Evolutionary conservation across 2,329 filamentous ascomycete genomes (phyloP), one percentile per base, ranked within the genome.

Genomic region (Pezicula rhizophila): DNA sequence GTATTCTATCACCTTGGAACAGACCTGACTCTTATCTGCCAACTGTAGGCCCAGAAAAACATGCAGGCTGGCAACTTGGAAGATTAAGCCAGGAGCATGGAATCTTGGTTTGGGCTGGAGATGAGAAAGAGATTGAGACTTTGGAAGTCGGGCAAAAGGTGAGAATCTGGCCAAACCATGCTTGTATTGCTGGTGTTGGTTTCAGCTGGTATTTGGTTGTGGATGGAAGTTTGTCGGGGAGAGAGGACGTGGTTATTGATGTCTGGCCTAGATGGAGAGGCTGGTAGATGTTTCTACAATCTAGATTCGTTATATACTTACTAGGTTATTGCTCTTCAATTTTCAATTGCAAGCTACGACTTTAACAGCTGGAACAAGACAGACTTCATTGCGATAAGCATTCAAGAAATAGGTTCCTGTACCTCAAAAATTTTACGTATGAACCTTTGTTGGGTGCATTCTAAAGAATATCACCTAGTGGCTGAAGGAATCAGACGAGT

Each of bases 21-120:
- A 56, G 58, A 39, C 35, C 47, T 10, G 55, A 57, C 38, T 55
- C 50, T 15, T 50, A 61, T 50, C 48, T 49, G 39, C 66, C 68
- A 0, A 62, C 63, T 0, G 66, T 68, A 1, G 68, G 68, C 2
- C 63, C 72, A 6, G 69, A 70, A 11, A 64, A 66, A 10, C 64
- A 69, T 49, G 66, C 64, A 4, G 77, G 75, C 2, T 87, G 87
- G 84, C 77, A 87, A 55, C 80, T 92, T 1, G 81, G 78, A 12
- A 75, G 80, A 23, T 78, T 92, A 50, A 85, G 82, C 54, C 88
- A 92, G 68, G 88, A 93, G 68, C 88, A 92, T 67, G 86, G 85
- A 0, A 80, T 89, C 47, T 61, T 92, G 57, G 72, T 70, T 1
- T 89, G 84, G 79, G 67, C 70, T 12, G 67, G 69, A 1, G 54